Evolutionary conservation across 495 filamentous ascomycete genomes (phyloP).

Genomic region (Talaromyces stipitatus): DNA sequence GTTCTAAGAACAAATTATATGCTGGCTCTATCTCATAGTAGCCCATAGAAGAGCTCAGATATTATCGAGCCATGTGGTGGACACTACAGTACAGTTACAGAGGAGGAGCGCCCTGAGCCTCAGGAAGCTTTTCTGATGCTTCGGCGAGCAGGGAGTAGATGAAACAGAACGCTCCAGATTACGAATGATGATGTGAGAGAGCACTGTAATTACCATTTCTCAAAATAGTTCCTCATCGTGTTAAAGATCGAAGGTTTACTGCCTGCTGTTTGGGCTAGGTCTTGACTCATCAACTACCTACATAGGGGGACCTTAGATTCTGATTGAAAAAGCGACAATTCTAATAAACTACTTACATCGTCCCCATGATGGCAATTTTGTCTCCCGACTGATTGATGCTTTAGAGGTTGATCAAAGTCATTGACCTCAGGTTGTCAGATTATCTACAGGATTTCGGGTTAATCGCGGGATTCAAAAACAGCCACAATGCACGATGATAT

Average conservation of each 20-base stretch:
- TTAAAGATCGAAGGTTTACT: too few species aligned
- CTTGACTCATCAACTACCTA: too few species aligned
- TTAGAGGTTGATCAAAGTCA: too few species aligned
- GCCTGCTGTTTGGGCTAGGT: too few species aligned
- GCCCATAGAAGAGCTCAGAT: not conserved
- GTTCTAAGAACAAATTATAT: not conserved
- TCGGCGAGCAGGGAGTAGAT: too few species aligned
- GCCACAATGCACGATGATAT: not conserved
- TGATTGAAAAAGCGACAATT: not conserved
- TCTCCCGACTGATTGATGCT: not conserved
- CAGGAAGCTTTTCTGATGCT: not conserved
- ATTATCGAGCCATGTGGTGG: not conserved
- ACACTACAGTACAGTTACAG: too few species aligned
- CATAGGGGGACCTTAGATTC: not conserved
- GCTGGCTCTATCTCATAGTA: not conserved
- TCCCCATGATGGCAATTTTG: not conserved
- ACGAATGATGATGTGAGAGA: too few species aligned
- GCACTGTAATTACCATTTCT: too few species aligned
- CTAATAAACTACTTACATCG: not conserved
- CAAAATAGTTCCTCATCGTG: too few species aligned
- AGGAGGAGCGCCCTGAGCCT: not conserved
- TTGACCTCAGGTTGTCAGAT: too few species aligned
- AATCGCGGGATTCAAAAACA: not conserved
- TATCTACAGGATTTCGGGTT: too few species aligned
- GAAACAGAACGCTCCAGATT: too few species aligned